Base-by-base conservation (phyloP, 441 rosid species). In the Erysimum pusillum region DNA sequence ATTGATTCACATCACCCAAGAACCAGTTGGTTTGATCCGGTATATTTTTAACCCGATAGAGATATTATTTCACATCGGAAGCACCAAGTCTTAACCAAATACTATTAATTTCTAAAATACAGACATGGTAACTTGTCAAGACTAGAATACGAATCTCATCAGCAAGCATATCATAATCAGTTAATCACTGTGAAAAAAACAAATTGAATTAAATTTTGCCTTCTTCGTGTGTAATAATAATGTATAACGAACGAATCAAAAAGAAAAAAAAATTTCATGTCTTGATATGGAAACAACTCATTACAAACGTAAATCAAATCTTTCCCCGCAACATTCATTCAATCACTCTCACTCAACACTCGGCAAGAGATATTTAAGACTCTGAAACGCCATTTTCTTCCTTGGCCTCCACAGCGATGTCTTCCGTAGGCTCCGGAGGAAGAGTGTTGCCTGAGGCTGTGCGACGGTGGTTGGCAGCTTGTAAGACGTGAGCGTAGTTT, bases 401-500 rank as follows among this genome's bases (percentile, higher is more conserved):
- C 74, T 59, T 78, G 9, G 69, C 28, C 44, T 78, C 69, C 10
- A 67, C 80, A 73, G 53, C 62, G n/a, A 35, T 13, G 1, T 61
- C 73, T 36, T 85, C 86, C 2, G 81, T 79, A 1, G 84, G 66
- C 17, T 87, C 94, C 0, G 95, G 79, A 0, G 95, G 83, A 45
- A 92, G 87, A 2, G 86, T 80, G 8, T 88, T 74, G 20, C 92
- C 53, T 2, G 85, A 87, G 74, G 87, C 54, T 14, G 87, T 82
- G 76, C 93, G 87, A 84, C 72, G 89, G 79, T 93, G 97, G 41
- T 79, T 60, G 8, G 98, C 87, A 0, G 90, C 73, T 81, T 92
- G 82, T 52, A 96, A 97, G 68, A 92, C 96, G 57, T 96, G 99
- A 69, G 73, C 89, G 69, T 87, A 96, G 83, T 77, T 91, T 2